Conservation (phyloP, 371 early-diverging fungal species). For the Basidiobolus meristosporus region DNA sequence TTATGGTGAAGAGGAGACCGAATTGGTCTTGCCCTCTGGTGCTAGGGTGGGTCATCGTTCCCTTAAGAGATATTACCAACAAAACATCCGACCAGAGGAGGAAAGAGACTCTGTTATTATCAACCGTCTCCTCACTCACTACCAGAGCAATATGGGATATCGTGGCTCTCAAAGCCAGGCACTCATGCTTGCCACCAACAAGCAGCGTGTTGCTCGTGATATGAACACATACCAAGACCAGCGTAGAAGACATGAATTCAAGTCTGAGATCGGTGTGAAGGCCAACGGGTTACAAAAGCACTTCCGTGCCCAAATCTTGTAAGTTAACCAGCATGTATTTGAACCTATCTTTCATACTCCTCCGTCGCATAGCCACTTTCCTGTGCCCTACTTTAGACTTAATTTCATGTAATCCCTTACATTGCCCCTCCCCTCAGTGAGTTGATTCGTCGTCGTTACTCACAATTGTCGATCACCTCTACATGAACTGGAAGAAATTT, state of each 20-base stretch:
- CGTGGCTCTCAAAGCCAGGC: constrained; percentile 10
- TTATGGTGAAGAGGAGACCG: constrained; percentile 44
- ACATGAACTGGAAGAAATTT: no score
- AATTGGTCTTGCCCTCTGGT: constrained; percentile 75
- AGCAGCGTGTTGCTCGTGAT: constrained; percentile 15
- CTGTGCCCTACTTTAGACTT: no score
- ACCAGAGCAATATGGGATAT: constrained; percentile 11
- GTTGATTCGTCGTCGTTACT: no score
- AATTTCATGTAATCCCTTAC: no score
- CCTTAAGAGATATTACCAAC: constrained; percentile 67
- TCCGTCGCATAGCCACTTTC: no score
- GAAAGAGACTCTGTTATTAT: constrained; percentile 25
- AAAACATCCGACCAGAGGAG: constrained; percentile 50
- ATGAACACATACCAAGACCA: constrained; percentile 23
- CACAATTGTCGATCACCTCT: no score
- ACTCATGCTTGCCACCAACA: constrained; percentile 11
- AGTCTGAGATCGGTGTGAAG: constrained; percentile 54
- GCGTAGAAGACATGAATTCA: constrained; percentile 37
- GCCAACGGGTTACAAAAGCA: constrained; percentile 72
- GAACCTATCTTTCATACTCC: no score
- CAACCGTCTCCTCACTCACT: constrained; percentile 27
- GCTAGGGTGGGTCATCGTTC: constrained; percentile 65
- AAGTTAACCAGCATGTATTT: no score
- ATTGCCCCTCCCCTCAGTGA: no score
- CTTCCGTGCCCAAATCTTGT: constrained; percentile 62